phyloP scores from a whole-genome alignment of 202 grass and related monocot genomes.

The Zoysia matrella region DNA sequence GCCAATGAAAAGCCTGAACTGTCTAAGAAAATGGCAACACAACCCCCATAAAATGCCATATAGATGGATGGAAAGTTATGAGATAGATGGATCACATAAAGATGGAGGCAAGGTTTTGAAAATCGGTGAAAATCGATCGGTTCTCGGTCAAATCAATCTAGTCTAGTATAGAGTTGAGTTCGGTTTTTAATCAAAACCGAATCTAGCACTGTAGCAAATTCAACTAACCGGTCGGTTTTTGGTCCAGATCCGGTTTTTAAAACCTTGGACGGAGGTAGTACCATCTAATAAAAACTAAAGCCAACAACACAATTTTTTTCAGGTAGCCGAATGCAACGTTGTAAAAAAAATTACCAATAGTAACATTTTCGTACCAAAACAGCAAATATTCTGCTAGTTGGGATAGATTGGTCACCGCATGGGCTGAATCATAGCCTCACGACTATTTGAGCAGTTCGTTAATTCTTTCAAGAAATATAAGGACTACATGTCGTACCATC shows the following conservation, averaged over 20 bases:
- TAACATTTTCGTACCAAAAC: not conserved
- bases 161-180: too few relatives aligned
- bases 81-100: not conserved
- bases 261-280: too few relatives aligned
- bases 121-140: too few relatives aligned
- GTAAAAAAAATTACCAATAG: too few relatives aligned
- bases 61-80: conserved; percentile 15
- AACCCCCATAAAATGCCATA: conserved; percentile 43
- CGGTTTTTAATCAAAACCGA: too few relatives aligned
- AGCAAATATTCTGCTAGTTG: not conserved
- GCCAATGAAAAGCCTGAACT: conserved; percentile 50
- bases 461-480: not conserved
- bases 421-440: not conserved
- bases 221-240: too few relatives aligned
- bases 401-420: conserved; percentile 5
- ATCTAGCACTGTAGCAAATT: too few relatives aligned
- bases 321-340: not conserved
- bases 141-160: too few relatives aligned
- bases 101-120: not conserved
- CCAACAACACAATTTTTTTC: not conserved
- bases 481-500: not conserved
- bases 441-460: not conserved
- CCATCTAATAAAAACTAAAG: not conserved
- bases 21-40: conserved; percentile 39
- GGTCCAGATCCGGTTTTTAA: too few relatives aligned